Evolutionary conservation across 1,139 yeast species (phyloP).

Genomic region (Hyphopichia burtonii): DNA sequence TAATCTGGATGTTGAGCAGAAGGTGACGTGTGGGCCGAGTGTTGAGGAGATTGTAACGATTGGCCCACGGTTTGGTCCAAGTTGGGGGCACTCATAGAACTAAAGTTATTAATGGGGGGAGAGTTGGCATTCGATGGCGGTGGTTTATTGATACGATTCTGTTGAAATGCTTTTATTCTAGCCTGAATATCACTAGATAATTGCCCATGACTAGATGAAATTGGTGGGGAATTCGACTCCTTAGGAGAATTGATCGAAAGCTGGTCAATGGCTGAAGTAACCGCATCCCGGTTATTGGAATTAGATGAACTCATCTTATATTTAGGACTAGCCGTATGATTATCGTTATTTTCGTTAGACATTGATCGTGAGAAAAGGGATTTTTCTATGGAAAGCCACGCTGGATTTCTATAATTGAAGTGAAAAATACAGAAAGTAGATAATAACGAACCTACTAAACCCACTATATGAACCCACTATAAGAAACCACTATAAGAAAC

Average conservation of each 20-base stretch:
- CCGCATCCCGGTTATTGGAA: background rate
- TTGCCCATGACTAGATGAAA: slow-evolving; percentile 20
- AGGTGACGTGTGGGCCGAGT: background rate
- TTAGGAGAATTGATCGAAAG: background rate
- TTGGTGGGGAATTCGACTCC: slow-evolving; percentile 5
- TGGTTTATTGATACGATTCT: slow-evolving; percentile 50
- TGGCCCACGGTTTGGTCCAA: no score
- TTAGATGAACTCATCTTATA: background rate
- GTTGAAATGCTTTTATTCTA: slow-evolving; percentile 71
- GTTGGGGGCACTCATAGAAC: slow-evolving; percentile 14
- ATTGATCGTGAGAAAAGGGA: background rate
- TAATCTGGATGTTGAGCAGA: background rate
- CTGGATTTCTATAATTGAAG: no score
- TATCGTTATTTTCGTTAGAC: slow-evolving; percentile 1
- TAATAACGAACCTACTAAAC: no score
- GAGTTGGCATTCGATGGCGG: slow-evolving; percentile 10
- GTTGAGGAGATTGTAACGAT: background rate
- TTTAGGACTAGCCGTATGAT: no score
- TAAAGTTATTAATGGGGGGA: background rate
- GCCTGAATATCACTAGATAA: slow-evolving; percentile 72
- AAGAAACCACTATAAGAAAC: no score
- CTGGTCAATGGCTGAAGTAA: background rate
- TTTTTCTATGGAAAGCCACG: no score
- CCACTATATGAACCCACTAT: no score
- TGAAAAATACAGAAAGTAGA: no score